These are phyloP conservation scores for Phytopythium boreale DNA, from an alignment of 352 stramenopile species.

Conservation along the genomic window DNA sequence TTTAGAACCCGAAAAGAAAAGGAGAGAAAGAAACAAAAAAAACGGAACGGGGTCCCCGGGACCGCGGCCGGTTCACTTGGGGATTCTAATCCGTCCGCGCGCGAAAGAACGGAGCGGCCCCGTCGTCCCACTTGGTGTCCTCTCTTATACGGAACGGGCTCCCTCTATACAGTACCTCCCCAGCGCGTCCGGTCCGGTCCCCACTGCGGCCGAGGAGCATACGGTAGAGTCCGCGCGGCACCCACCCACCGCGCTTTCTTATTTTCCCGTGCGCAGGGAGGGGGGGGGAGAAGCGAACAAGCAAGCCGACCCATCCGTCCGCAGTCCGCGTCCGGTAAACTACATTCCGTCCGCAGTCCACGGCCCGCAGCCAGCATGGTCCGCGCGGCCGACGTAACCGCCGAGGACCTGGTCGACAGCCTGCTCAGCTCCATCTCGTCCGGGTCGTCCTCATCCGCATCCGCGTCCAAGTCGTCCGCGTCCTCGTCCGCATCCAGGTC, in stretches of 20 bases:
- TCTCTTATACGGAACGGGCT: background rate
- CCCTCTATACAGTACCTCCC: too few relatives aligned
- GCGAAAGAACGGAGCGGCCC: background rate
- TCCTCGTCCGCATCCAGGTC: conserved; percentile 9
- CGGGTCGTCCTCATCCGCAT: conserved; percentile 6
- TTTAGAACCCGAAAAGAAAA: too few relatives aligned
- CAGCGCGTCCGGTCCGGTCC: too few relatives aligned
- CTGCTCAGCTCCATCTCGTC: conserved; percentile 34
- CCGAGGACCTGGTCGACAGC: conserved; percentile 39
- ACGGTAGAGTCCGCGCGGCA: background rate
- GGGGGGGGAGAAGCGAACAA: background rate
- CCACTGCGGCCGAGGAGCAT: background rate
- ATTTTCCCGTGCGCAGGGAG: background rate
- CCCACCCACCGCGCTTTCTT: background rate
- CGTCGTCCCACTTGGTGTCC: background rate
- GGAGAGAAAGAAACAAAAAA: too few relatives aligned
- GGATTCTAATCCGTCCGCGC: background rate
- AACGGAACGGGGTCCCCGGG: too few relatives aligned
- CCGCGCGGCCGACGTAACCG: conserved; percentile 25
- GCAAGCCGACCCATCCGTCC: background rate
- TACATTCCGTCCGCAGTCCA: background rate
- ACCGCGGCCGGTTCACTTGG: background rate
- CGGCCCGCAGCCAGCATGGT: conserved; percentile 8
- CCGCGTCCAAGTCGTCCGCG: background rate
- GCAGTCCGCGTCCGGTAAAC: background rate